These are phyloP conservation scores for Aspergillus novoparasiticus DNA, from an alignment of 2,329 filamentous ascomycete species.

Conservation along the genomic window DNA sequence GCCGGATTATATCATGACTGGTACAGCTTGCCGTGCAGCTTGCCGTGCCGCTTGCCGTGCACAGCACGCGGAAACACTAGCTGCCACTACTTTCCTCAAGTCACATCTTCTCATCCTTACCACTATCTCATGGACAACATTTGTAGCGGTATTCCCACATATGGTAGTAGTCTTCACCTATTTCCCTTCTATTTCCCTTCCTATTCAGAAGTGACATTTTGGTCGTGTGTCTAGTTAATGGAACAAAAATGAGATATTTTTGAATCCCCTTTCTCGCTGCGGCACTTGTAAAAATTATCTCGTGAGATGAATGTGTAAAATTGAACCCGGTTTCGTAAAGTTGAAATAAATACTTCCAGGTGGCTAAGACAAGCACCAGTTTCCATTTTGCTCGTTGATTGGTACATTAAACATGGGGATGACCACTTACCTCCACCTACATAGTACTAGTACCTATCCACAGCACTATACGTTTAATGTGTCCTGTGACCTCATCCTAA, in stretches of 20 bases:
- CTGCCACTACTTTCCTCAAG: conserved; percentile 1
- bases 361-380: neutral
- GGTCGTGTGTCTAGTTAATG: conserved; percentile 35
- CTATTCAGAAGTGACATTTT: conserved; percentile 22
- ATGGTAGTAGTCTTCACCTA: conserved; percentile 11
- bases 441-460: neutral
- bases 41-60: neutral
- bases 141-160: conserved; percentile 16
- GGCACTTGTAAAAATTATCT: neutral
- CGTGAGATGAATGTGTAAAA: neutral
- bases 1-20: neutral
- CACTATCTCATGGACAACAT: conserved; percentile 5
- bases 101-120: neutral
- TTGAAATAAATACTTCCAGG: neutral
- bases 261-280: neutral
- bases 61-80: neutral
- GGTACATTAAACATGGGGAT: too few relatives aligned
- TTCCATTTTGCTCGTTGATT: neutral
- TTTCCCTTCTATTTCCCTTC: conserved; percentile 2
- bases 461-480: neutral
- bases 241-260: conserved; percentile 25
- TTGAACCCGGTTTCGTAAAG: neutral
- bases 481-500: neutral
- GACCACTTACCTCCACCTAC: neutral
- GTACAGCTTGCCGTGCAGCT: neutral